A percentile compares a stretch with the other conserved stretches of the same genome.
phyloP scores from a whole-genome alignment of 2,329 filamentous ascomycete species.

The Annulohypoxylon truncatum region DNA sequence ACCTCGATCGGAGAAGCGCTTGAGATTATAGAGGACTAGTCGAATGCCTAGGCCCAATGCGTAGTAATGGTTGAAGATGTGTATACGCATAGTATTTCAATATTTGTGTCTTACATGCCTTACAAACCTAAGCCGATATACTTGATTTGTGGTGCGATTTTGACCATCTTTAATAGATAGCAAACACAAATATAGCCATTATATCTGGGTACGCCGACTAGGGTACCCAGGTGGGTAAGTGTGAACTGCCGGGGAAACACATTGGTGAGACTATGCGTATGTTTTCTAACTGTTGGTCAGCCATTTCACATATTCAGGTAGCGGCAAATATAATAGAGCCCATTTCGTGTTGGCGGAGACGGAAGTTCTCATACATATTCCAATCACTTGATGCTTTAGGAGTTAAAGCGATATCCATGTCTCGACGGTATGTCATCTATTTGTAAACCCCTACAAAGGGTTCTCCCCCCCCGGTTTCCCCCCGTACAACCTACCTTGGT shows the following conservation, averaged over 20 bases:
- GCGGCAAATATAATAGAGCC: not conserved
- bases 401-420: constrained; percentile 11
- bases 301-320: not conserved
- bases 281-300: constrained; percentile 3
- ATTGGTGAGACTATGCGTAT: not conserved
- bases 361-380: constrained; percentile 11
- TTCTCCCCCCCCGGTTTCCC: not conserved
- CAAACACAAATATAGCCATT: not conserved
- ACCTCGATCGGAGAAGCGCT: constrained; percentile 3
- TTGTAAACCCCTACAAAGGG: constrained; percentile 14
- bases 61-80: not conserved
- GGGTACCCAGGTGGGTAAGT: not conserved
- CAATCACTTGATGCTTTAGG: constrained; percentile 12
- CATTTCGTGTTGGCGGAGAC: not conserved
- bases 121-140: not conserved
- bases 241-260: constrained; percentile 14
- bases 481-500: constrained; percentile 9
- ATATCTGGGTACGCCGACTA: not conserved
- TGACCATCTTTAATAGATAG: not conserved
- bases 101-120: not conserved
- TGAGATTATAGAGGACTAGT: not conserved
- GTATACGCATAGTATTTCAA: not conserved
- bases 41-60: not conserved
- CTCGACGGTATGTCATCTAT: constrained; percentile 10
- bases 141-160: not conserved